A percentile compares a stretch with the other conserved stretches of the same genome.
phyloP scores from a whole-genome alignment of 352 stramenopile species.

The Phytopythium sindhum region DNA sequence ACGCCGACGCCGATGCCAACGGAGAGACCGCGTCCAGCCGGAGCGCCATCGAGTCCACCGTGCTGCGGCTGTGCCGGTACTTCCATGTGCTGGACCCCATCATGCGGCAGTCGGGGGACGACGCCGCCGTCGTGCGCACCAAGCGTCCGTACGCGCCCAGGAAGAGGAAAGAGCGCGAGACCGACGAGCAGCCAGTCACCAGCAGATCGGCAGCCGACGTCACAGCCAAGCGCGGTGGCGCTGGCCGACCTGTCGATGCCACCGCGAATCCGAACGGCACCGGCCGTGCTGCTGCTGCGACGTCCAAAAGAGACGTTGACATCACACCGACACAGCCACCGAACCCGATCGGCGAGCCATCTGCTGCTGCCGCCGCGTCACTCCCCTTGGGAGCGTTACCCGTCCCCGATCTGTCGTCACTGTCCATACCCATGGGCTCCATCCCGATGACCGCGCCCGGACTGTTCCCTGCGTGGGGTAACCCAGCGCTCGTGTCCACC shows the following conservation, averaged over 20 bases:
- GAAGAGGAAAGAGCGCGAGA: slow-evolving; percentile 12
- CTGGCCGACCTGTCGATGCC: neutral
- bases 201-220: neutral
- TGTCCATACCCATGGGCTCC: neutral
- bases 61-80: slow-evolving; percentile 65
- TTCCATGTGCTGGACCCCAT: slow-evolving; percentile 65
- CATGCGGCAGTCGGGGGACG: slow-evolving; percentile 36
- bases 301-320: neutral
- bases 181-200: neutral
- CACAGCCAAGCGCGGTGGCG: neutral
- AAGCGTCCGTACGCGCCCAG: slow-evolving; percentile 25
- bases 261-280: neutral
- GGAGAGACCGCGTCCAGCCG: neutral
- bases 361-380: neutral
- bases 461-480: slow-evolving; percentile 18
- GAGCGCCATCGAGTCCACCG: slow-evolving; percentile 37
- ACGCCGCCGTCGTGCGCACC: slow-evolving; percentile 14
- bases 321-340: neutral
- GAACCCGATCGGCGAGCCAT: neutral
- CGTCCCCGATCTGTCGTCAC: slow-evolving; percentile 3
- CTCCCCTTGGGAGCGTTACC: neutral
- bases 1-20: neutral
- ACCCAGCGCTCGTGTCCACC: slow-evolving; percentile 23
- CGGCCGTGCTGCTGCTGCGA: neutral
- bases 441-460: slow-evolving; percentile 12